Conservation (phyloP, 352 stramenopile species). For the Salisapilia sapeloensis region DNA sequence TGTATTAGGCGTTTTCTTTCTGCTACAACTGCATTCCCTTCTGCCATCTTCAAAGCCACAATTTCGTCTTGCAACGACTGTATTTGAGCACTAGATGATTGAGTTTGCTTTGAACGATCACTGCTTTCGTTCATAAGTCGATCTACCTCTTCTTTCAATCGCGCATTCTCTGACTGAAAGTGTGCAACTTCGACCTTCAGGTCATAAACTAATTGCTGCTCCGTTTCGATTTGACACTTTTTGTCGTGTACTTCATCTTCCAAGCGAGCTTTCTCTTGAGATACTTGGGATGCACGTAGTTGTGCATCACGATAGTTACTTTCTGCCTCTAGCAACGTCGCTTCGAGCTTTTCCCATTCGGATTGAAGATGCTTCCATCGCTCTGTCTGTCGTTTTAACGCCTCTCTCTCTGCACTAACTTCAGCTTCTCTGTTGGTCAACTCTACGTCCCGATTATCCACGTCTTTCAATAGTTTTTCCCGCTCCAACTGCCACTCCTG, state of each 20-base stretch:
- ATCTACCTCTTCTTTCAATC: conserved; percentile 5
- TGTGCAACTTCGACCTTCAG: conserved; percentile 7
- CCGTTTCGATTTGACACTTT: not conserved
- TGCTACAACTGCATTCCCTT: conserved; percentile 26
- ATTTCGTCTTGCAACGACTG: conserved; percentile 29
- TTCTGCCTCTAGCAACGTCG: no score
- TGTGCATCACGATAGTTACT: no score
- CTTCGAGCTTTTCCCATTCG: conserved; percentile 1
- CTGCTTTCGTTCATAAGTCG: conserved; percentile 4
- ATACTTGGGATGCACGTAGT: no score
- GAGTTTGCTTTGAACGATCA: conserved; percentile 2
- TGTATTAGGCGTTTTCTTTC: conserved; percentile 35
- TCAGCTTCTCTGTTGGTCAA: conserved; percentile 12
- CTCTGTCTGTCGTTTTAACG: conserved; percentile 8
- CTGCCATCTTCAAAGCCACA: conserved; percentile 27
- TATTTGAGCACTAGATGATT: conserved; percentile 9
- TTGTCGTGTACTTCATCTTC: conserved; percentile 4
- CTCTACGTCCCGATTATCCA: conserved; percentile 13
- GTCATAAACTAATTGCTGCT: conserved; percentile 2
- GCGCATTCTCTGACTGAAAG: conserved; percentile 9
- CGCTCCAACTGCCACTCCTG: conserved; percentile 21
- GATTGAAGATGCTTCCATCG: conserved; percentile 5
- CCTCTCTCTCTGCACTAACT: conserved; percentile 9
- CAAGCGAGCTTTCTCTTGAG: conserved; percentile 4
- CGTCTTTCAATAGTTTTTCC: conserved; percentile 9